phyloP scores from a whole-genome alignment of 1,139 yeast species.

The Spathaspora sp. region DNA sequence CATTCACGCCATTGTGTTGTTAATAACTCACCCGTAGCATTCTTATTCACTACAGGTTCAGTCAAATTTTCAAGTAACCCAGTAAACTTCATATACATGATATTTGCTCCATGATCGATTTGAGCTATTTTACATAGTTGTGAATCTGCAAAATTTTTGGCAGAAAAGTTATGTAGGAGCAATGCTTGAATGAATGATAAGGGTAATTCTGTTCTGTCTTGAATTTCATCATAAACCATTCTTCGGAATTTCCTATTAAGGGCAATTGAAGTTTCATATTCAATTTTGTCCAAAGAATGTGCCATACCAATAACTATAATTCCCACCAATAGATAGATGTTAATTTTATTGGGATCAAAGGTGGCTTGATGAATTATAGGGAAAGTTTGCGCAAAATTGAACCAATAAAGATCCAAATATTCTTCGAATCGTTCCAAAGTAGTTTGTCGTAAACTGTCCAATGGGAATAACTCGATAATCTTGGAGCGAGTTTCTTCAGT shows the following conservation, averaged over 20 bases:
- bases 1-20: conserved; percentile 24
- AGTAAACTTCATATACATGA: conserved; percentile 24
- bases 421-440: conserved; percentile 9
- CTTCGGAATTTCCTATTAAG: conserved; percentile 10
- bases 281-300: conserved; percentile 18
- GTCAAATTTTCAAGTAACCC: conserved; percentile 22
- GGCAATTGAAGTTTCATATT: conserved; percentile 15
- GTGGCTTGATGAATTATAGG: conserved; percentile 41
- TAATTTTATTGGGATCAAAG: conserved; percentile 28
- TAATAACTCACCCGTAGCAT: conserved; percentile 13
- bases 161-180: conserved; percentile 19
- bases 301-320: conserved; percentile 38
- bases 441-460: conserved; percentile 3
- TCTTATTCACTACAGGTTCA: conserved; percentile 14
- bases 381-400: conserved; percentile 26
- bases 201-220: conserved; percentile 11
- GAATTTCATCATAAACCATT: conserved; percentile 9
- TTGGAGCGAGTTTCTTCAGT: conserved; percentile 7
- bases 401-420: conserved; percentile 22
- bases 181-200: conserved; percentile 24
- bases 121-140: conserved; percentile 24
- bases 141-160: conserved; percentile 23
- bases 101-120: conserved; percentile 27
- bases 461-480: conserved; percentile 5
- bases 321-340: conserved; percentile 29